Percentiles rank a stretch among this genome's conserved stretches.
Conservation (phyloP, 257 asterid species). For the Solanum tarijense region DNA sequence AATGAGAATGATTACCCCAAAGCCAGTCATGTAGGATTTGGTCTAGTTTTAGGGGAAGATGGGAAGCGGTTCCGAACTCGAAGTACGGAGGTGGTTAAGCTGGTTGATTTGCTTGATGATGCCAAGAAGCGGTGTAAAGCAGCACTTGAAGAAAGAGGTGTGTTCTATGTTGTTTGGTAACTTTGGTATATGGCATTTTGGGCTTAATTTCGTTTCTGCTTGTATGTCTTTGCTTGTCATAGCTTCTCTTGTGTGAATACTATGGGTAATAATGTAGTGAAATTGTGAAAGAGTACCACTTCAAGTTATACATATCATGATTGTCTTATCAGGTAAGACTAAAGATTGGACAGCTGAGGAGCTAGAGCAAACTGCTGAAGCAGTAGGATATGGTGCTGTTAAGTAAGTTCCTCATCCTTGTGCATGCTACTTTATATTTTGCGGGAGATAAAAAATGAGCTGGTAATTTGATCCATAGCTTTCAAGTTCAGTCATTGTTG, state of each 20-base stretch:
- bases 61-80: conserved; percentile 90
- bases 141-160: conserved; percentile 75
- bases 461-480: not conserved
- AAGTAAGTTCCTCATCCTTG: conserved; percentile 40
- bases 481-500: not conserved
- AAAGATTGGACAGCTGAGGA: conserved; percentile 76
- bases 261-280: not conserved
- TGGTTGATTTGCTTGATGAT: conserved; percentile 84
- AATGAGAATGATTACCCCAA: conserved; percentile 58
- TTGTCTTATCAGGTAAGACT: conserved; percentile 52
- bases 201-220: not conserved
- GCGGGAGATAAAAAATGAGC: not conserved
- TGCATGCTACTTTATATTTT: not conserved
- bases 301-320: not conserved
- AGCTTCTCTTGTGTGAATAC: not conserved
- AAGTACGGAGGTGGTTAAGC: conserved; percentile 80
- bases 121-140: conserved; percentile 75
- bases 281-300: not conserved
- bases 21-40: conserved; percentile 84
- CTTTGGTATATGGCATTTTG: not conserved
- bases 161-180: not conserved
- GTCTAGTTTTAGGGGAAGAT: conserved; percentile 88
- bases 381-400: conserved; percentile 95
- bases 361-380: conserved; percentile 90
- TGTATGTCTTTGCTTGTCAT: not conserved